A percentile compares a stretch with the other conserved stretches of the same genome.
Conservation (phyloP, 148 eudicot species). For the Oxyria digyna region DNA sequence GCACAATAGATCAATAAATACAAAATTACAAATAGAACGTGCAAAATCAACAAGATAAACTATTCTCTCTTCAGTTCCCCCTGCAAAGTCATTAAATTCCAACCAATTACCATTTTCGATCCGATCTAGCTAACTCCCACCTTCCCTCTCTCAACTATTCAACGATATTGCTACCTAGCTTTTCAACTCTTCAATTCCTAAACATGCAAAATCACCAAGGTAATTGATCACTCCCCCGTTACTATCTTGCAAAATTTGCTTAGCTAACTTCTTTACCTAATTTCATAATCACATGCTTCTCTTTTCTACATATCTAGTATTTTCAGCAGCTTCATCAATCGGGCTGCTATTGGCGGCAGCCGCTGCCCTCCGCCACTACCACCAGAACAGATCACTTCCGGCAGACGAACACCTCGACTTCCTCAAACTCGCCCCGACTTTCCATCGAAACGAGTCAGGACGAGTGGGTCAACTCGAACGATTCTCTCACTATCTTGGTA, state of each 20-base stretch:
- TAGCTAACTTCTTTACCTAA: too few species aligned
- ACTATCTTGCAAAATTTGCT: too few species aligned
- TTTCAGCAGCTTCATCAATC: neutral
- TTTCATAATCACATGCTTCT: too few species aligned
- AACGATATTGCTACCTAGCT: neutral
- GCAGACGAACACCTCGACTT: neutral
- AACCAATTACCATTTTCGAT: too few species aligned
- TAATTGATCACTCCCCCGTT: too few species aligned
- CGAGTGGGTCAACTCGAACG: constrained; percentile 50
- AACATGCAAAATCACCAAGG: constrained; percentile 2
- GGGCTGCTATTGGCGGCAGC: neutral
- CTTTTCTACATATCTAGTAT: neutral
- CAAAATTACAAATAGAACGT: too few species aligned
- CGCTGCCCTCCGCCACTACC: constrained; percentile 4
- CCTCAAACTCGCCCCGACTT: constrained; percentile 27
- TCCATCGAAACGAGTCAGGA: constrained; percentile 38
- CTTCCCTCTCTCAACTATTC: neutral
- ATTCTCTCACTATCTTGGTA: constrained; percentile 83
- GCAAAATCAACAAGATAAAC: too few species aligned
- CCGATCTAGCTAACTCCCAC: too few species aligned
- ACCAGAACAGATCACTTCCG: neutral
- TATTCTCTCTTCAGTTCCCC: too few species aligned
- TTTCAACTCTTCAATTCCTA: neutral
- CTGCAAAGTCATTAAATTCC: too few species aligned
- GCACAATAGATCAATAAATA: too few species aligned